These are phyloP conservation scores for Lyophyllum shimeji DNA, from an alignment of 768 basidiomycete species.

Conservation along the genomic window DNA sequence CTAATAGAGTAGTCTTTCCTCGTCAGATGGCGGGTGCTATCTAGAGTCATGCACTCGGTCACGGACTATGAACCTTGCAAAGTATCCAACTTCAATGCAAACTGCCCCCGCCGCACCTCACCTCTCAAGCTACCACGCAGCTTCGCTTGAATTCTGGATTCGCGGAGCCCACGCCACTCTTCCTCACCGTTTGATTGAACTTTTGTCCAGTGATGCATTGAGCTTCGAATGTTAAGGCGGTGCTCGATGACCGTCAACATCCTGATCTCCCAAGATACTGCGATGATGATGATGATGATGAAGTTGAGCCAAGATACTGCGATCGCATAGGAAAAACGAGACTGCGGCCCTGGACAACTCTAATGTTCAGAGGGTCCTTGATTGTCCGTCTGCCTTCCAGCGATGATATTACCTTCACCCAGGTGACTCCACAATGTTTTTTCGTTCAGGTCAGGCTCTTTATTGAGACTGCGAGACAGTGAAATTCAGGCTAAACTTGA, in stretches of 20 bases:
- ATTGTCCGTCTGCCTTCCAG: background rate
- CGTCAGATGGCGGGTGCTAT: too few relatives aligned
- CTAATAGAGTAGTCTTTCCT: too few relatives aligned
- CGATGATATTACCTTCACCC: conserved; percentile 23
- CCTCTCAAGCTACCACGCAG: too few relatives aligned
- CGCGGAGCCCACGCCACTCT: too few relatives aligned
- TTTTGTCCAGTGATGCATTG: too few relatives aligned
- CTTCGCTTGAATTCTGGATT: too few relatives aligned
- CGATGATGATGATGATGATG: too few relatives aligned
- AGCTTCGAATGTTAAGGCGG: background rate
- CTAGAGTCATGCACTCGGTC: background rate
- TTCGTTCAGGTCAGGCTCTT: background rate
- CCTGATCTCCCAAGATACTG: too few relatives aligned
- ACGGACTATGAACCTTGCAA: background rate
- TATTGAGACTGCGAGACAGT: background rate
- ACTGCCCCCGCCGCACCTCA: background rate
- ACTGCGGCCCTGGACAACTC: background rate
- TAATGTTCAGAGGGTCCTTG: background rate
- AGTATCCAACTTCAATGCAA: background rate
- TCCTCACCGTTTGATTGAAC: too few relatives aligned
- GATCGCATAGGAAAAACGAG: background rate
- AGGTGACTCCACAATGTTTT: conserved; percentile 10
- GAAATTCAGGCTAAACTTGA: conserved; percentile 14
- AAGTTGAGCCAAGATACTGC: background rate
- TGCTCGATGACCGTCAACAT: background rate